Conservation (phyloP, 768 basidiomycete genomes). For the Lyophyllum atratum region DNA sequence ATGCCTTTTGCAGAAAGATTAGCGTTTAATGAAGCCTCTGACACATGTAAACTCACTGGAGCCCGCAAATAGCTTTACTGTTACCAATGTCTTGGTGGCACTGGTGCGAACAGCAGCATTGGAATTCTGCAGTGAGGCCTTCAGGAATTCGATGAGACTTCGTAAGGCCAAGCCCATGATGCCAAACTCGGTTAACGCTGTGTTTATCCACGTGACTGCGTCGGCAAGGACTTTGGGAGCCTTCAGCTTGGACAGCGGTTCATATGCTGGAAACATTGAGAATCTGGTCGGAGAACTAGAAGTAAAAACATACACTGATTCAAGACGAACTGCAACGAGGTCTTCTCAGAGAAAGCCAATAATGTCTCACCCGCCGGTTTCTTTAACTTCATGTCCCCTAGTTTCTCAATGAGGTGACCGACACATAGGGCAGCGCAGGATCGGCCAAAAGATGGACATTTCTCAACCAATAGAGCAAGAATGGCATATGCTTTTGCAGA, state of each 20-base stretch:
- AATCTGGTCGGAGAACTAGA: not conserved
- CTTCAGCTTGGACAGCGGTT: conserved; percentile 92
- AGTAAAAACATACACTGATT: conserved; percentile 64
- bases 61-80: conserved; percentile 90
- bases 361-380: conserved; percentile 93
- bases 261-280: conserved; percentile 65
- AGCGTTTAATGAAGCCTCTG: not conserved
- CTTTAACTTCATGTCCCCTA: conserved; percentile 96
- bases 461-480: conserved; percentile 70
- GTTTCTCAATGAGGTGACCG: conserved; percentile 85
- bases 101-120: conserved; percentile 92
- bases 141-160: conserved; percentile 88
- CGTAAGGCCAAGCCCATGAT: conserved; percentile 83
- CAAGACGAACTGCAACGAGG: conserved; percentile 91
- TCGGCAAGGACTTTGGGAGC: conserved; percentile 97
- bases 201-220: conserved; percentile 85
- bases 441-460: conserved; percentile 81
- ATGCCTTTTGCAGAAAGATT: conserved; percentile 55
- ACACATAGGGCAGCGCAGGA: conserved; percentile 83
- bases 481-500: conserved; percentile 87
- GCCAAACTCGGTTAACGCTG: conserved; percentile 87
- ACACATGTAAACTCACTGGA: conserved; percentile 52
- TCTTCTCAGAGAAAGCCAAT: conserved; percentile 84
- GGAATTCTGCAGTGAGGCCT: conserved; percentile 84
- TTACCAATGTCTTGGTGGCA: conserved; percentile 91